Evolutionary conservation across 768 basidiomycete species (phyloP).

Genomic region (Guyanaporus albipodus): DNA sequence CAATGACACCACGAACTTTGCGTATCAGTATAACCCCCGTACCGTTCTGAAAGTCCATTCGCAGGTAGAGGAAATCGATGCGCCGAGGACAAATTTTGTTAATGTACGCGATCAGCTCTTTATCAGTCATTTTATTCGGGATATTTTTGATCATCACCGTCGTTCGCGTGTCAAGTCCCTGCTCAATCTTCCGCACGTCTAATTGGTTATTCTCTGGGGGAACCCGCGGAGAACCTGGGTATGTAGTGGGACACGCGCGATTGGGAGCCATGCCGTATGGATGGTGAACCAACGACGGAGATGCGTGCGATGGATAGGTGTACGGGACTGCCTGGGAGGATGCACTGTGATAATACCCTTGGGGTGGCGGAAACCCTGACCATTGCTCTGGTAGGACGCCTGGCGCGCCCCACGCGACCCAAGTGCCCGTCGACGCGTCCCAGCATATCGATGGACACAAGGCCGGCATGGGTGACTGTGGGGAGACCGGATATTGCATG

Average conservation of each 20-base stretch:
- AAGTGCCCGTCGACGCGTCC: conserved; percentile 28
- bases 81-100: conserved; percentile 66
- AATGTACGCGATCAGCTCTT: conserved; percentile 65
- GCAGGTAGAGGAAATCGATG: conserved; percentile 84
- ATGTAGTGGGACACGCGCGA: conserved; percentile 21
- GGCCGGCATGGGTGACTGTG: conserved; percentile 27
- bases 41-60: conserved; percentile 86
- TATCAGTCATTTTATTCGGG: conserved; percentile 86
- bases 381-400: conserved; percentile 28
- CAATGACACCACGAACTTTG: neutral
- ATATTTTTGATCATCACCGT: conserved; percentile 93
- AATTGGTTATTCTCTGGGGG: conserved; percentile 51
- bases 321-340: conserved; percentile 24
- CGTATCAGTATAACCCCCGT: conserved; percentile 16
- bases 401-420: conserved; percentile 30
- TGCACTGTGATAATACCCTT: conserved; percentile 26
- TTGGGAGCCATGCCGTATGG: conserved; percentile 16
- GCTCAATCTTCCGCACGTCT: conserved; percentile 68
- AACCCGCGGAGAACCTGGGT: conserved; percentile 26
- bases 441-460: conserved; percentile 28
- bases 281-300: conserved; percentile 20
- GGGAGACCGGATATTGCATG: conserved; percentile 27
- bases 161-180: conserved; percentile 73
- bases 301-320: conserved; percentile 26
- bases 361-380: conserved; percentile 25